Conservation (phyloP, 306 rosid genomes). For the Neltuma alba region DNA sequence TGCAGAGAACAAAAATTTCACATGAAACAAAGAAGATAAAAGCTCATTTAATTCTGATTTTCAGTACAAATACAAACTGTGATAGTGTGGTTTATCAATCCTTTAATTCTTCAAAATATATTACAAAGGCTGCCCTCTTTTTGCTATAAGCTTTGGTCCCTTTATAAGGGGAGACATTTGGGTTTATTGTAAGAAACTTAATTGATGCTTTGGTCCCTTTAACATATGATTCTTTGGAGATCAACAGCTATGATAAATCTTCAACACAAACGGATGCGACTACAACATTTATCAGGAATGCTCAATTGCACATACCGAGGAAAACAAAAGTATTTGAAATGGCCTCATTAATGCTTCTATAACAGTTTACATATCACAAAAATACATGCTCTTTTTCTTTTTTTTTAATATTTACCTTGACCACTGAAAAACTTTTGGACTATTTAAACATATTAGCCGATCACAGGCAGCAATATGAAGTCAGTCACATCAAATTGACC, state of each 20-base stretch:
- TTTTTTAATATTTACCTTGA: slow-evolving; percentile 16
- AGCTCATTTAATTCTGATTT: too few relatives aligned
- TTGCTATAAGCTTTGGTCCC: too few relatives aligned
- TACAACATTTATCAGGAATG: not conserved
- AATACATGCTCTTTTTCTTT: not conserved
- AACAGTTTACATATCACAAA: slow-evolving; percentile 30
- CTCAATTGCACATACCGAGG: too few relatives aligned
- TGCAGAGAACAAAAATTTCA: too few relatives aligned
- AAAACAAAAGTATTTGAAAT: not conserved
- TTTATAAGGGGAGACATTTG: not conserved
- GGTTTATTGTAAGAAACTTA: too few relatives aligned
- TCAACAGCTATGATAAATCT: not conserved
- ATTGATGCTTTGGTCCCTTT: not conserved
- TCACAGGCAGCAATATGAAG: slow-evolving; percentile 35
- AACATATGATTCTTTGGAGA: too few relatives aligned
- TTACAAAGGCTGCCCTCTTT: too few relatives aligned
- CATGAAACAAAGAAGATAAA: too few relatives aligned
- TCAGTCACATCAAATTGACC: slow-evolving; percentile 23
- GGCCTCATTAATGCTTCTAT: not conserved
- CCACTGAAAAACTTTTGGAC: slow-evolving; percentile 29
- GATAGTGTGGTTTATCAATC: too few relatives aligned
- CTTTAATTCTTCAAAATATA: too few relatives aligned
- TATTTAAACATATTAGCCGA: slow-evolving; percentile 27
- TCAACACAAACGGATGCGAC: not conserved
- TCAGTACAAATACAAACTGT: too few relatives aligned